Conservation (phyloP, 495 filamentous ascomycete genomes). For the Rhypophila decipiens region DNA sequence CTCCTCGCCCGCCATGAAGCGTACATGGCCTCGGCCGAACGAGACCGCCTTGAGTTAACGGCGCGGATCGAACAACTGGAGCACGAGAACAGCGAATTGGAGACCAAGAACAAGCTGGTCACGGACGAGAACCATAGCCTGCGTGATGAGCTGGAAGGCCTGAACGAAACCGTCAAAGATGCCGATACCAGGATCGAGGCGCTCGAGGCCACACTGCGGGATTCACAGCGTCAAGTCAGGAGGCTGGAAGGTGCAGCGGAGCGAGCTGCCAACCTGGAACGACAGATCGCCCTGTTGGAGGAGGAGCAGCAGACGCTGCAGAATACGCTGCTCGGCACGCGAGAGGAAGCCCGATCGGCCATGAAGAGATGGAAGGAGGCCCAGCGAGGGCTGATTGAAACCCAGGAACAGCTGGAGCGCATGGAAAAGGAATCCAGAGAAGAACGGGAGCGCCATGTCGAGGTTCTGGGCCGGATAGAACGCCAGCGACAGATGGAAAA, state of each 20-base stretch:
- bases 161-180: constrained; percentile 67
- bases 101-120: constrained; percentile 63
- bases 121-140: constrained; percentile 75
- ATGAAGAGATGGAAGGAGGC: constrained; percentile 77
- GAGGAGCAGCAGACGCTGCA: constrained; percentile 70
- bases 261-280: constrained; percentile 69
- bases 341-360: constrained; percentile 67
- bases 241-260: constrained; percentile 65
- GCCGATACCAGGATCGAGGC: constrained; percentile 68
- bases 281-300: constrained; percentile 70
- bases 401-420: constrained; percentile 81
- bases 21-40: constrained; percentile 85
- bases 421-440: constrained; percentile 81
- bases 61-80: constrained; percentile 70
- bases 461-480: constrained; percentile 74
- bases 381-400: constrained; percentile 61
- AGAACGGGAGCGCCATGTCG: constrained; percentile 75
- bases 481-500: constrained; percentile 67
- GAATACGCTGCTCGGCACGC: constrained; percentile 52
- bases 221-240: constrained; percentile 67
- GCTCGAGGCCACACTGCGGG: constrained; percentile 65
- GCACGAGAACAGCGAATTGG: constrained; percentile 65
- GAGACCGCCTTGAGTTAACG: constrained; percentile 64
- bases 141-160: constrained; percentile 70
- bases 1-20: constrained; percentile 85